Evolutionary conservation across 1,284 basidiomycete genomes (phyloP), one percentile per base, ranked within the genome.

Genomic region (Microstroma glucosiphilum): DNA sequence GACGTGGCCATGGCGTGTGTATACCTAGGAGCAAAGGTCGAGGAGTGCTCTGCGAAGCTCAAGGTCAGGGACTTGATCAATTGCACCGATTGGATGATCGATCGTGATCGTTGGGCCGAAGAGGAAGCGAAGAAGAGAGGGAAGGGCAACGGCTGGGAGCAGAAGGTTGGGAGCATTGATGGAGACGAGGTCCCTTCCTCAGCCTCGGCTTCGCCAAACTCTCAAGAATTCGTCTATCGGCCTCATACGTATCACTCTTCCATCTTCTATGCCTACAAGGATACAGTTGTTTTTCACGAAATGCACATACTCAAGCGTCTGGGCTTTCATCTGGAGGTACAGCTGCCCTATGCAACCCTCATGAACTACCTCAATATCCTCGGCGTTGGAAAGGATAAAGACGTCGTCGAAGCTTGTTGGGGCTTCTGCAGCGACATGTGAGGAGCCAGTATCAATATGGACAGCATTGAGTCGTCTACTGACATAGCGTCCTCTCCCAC

Each of bases 351-450:
- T 75, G 91, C 89, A 25, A 91, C 92, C 13, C 85, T 97, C 66
- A 88, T 97, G 73, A 97, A 96, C 81, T 98, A 98, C 79, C 84
- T 96, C 68, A 86, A 91, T 64, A 86, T 96, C 25, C 85, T 99
- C 15, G 91, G 90, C 40, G 82, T 98, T 17, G 49, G 61, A 15
- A 62, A 63, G 1, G 4, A 46, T 23, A 41, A 57, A 21, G 58
- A 40, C 2, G 26, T 79, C 2, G 72, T 75, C 0, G 71, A 77
- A 58, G 59, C 65, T 23, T 79, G 79, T 0, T 82, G 81, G 81
- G 74, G 75, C 1, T 77, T 74, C 62, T 66, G 80, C 40, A 82
- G 80, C 66, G 81, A 82, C 63, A 71, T 79, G 78, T 81, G 64
- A 62, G 78, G 69, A 30, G 12, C 7, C 26, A 54, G 37, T n/a